Evolutionary conservation across 129 eudicot genomes (phyloP), one percentile per base, ranked within the genome.

Genomic region (Calendula officinalis): DNA sequence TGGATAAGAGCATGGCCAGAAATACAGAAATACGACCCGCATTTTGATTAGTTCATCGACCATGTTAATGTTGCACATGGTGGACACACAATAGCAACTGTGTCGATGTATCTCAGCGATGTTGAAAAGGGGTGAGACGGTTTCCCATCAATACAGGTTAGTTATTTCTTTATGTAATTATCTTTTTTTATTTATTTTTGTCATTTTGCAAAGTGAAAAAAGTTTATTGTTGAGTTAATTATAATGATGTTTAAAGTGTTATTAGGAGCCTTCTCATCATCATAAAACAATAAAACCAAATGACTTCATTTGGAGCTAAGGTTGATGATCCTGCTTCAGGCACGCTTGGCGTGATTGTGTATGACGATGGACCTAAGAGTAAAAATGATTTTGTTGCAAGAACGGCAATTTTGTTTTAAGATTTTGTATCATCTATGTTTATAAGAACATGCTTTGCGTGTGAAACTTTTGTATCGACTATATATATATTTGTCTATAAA

Each of bases 81-180:
- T 22, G 99, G 99, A 12, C 96, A 94, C 74, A 89, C 95, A 7
- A 75, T 83, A 64, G 99, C 94, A 39, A 94, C 99, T 52, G 95
- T 94, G 17, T 83, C 89, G 34, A 94, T 94, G 99, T 94, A 94
- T 70, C 95, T 94, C 41, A 71, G 81, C 22, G 84, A 94, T 69
- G 99, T 94, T 55, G 83, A 89, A 78, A 97, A 97, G 7, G 96
- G 99, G 40, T 97, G 89, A 70, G 89, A 97, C 8, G 99, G 88
- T 56, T 94, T 94, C 67, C 95, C 99, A 53, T 57, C 79, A 4
- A 95, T 95, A 50, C 95, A 88, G 99, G 99, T 94, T 71, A 76
- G 85, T 75, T 55, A 14, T n/a, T n/a, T n/a, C n/a, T n/a, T n/a
- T n/a, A n/a, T n/a, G n/a, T n/a, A n/a, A n/a, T n/a, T n/a, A n/a